Conservation (phyloP, 345 rosid genomes). For the Lumnitzera racemosa region DNA sequence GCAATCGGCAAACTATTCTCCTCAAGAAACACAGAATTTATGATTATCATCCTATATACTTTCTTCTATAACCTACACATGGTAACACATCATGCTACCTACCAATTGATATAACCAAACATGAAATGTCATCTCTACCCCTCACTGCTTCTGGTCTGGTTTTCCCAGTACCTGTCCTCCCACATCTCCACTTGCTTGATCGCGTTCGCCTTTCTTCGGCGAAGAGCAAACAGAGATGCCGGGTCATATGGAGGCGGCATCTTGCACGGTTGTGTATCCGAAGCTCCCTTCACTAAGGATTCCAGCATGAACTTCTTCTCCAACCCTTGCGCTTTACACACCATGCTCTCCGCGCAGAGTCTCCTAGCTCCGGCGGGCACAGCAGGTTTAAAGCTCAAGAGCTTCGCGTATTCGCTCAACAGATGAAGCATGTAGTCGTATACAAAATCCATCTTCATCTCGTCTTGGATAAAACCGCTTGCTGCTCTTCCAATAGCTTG, state of each 20-base stretch:
- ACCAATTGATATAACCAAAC: too few relatives aligned
- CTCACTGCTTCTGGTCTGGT: slow-evolving; percentile 27
- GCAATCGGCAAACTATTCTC: too few relatives aligned
- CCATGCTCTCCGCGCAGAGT: slow-evolving; percentile 54
- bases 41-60: too few relatives aligned
- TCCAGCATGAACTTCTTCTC: slow-evolving; percentile 50
- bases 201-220: slow-evolving; percentile 23
- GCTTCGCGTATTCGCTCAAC: slow-evolving; percentile 52
- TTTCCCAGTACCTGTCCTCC: slow-evolving; percentile 41
- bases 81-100: too few relatives aligned
- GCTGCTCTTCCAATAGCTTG: slow-evolving; percentile 55
- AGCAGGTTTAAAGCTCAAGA: slow-evolving; percentile 50
- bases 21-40: too few relatives aligned
- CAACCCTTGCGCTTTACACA: slow-evolving; percentile 37
- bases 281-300: slow-evolving; percentile 58
- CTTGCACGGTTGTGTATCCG: slow-evolving; percentile 46
- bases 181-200: slow-evolving; percentile 24
- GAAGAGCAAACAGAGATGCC: slow-evolving; percentile 22
- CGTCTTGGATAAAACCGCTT: slow-evolving; percentile 40
- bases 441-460: slow-evolving; percentile 55
- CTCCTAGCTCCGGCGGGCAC: slow-evolving; percentile 34
- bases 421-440: slow-evolving; percentile 84
- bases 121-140: too few relatives aligned
- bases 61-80: too few relatives aligned
- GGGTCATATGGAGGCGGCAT: slow-evolving; percentile 62